phyloP scores from a whole-genome alignment of 1,284 basidiomycete species.

The Stygiomarasmius scandens region DNA sequence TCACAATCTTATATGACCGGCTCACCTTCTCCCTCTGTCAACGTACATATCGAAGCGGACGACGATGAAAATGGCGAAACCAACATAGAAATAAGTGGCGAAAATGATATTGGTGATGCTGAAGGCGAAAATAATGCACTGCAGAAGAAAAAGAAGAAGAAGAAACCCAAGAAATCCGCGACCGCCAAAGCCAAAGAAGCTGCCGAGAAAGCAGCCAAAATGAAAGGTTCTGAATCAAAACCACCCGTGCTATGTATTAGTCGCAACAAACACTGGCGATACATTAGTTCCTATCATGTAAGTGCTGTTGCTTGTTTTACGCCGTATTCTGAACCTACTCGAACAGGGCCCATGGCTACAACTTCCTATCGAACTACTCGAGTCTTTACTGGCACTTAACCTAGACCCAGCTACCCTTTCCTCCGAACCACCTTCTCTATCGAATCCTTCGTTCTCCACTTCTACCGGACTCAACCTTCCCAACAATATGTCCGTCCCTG shows the following conservation, averaged over 20 bases:
- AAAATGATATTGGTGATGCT: background rate
- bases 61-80: background rate
- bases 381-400: slow-evolving; percentile 77
- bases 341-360: slow-evolving; percentile 82
- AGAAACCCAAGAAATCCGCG: slow-evolving; percentile 59
- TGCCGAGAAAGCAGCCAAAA: slow-evolving; percentile 21
- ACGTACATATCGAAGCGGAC: background rate
- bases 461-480: slow-evolving; percentile 25
- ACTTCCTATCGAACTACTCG: slow-evolving; percentile 79
- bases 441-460: slow-evolving; percentile 27
- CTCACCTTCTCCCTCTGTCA: background rate
- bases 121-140: background rate
- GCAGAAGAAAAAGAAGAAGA: slow-evolving; percentile 77
- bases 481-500: slow-evolving; percentile 28
- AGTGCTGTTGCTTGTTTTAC: slow-evolving; percentile 31
- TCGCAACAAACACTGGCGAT: slow-evolving; percentile 86
- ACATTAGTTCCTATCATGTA: slow-evolving; percentile 87
- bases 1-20: background rate
- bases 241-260: slow-evolving; percentile 76
- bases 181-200: slow-evolving; percentile 50
- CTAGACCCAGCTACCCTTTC: slow-evolving; percentile 67
- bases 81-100: background rate
- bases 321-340: background rate
- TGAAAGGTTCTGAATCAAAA: slow-evolving; percentile 21
- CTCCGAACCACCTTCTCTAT: slow-evolving; percentile 45